phyloP scores from a whole-genome alignment of 176 grass and related monocot species.

The Bromus sterilis region DNA sequence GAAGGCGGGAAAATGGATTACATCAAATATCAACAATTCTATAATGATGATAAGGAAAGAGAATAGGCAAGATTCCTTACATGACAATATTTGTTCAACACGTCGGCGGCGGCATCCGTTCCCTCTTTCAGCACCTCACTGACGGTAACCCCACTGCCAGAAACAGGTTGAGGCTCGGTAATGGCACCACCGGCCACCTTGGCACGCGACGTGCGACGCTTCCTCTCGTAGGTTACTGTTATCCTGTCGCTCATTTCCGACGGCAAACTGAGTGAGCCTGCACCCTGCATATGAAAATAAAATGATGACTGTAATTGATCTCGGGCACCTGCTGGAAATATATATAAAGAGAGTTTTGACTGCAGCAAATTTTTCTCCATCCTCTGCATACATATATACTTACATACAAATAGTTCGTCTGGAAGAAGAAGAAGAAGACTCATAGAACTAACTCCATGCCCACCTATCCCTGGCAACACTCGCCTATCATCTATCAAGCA shows the following conservation, averaged over 20 bases:
- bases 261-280: neutral
- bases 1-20: neutral
- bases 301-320: neutral
- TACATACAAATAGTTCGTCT: no score
- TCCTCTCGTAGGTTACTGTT: slow-evolving; percentile 56
- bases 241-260: slow-evolving; percentile 29
- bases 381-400: neutral
- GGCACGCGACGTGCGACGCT: slow-evolving; percentile 9
- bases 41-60: neutral
- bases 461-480: no score
- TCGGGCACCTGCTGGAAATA: neutral
- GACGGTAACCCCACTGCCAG: neutral
- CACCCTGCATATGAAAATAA: neutral
- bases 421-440: neutral
- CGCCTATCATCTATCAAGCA: no score
- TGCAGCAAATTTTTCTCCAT: neutral
- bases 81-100: slow-evolving; percentile 15
- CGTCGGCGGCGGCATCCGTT: neutral
- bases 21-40: neutral
- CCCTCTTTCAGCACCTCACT: neutral
- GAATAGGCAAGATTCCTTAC: slow-evolving; percentile 27
- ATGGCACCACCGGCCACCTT: neutral
- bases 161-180: slow-evolving; percentile 11
- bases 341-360: neutral
- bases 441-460: no score